Conservation (phyloP, 352 stramenopile species). For the Phytophthora hibernalis region DNA sequence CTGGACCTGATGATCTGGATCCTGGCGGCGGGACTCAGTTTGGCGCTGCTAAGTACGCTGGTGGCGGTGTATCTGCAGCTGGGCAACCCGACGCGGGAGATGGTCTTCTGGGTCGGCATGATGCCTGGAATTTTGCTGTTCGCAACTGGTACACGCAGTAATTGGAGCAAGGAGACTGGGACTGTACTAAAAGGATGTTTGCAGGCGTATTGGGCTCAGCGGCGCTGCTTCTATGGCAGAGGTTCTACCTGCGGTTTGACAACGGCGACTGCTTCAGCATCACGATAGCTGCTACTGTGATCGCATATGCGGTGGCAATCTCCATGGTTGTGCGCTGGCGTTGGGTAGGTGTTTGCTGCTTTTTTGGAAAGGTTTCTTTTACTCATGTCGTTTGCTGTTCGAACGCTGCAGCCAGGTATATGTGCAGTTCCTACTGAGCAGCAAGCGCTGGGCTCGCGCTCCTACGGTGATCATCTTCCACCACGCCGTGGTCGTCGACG, state of each 20-base stretch:
- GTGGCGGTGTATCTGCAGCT: slow-evolving; percentile 73
- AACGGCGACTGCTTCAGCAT: slow-evolving; percentile 83
- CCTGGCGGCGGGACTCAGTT: slow-evolving; percentile 55
- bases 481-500: slow-evolving; percentile 30
- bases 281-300: slow-evolving; percentile 66
- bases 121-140: slow-evolving; percentile 65
- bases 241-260: slow-evolving; percentile 57
- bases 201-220: slow-evolving; percentile 54
- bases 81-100: slow-evolving; percentile 60
- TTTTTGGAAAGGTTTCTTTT: neutral
- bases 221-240: slow-evolving; percentile 66
- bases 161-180: neutral
- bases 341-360: slow-evolving; percentile 51
- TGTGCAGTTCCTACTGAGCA: slow-evolving; percentile 82
- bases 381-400: slow-evolving; percentile 4
- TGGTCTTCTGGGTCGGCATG: slow-evolving; percentile 66
- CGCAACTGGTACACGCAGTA: slow-evolving; percentile 35
- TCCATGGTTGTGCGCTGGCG: slow-evolving; percentile 83
- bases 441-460: slow-evolving; percentile 42
- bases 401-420: slow-evolving; percentile 61
- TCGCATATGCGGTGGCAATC: slow-evolving; percentile 68
- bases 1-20: slow-evolving; percentile 49
- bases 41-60: slow-evolving; percentile 50
- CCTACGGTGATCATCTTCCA: slow-evolving; percentile 32
- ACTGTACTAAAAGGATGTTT: slow-evolving; percentile 8